Evolutionary conservation across 805 yeast genomes (phyloP), one percentile per base, ranked within the genome.

Genomic region (Saccharomycopsis sp.): DNA sequence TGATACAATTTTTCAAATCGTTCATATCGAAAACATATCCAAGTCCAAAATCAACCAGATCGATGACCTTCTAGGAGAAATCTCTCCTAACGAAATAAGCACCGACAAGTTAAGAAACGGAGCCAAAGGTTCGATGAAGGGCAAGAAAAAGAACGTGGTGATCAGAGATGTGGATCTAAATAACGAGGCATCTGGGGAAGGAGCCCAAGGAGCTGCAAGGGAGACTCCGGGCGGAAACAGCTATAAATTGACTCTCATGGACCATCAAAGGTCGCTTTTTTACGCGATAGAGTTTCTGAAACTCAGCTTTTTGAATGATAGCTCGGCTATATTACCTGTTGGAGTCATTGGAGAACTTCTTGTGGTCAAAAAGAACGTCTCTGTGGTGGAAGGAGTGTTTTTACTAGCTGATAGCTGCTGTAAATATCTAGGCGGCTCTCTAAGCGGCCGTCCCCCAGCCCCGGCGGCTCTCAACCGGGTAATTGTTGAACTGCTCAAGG

Each of bases 271-370:
- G 2, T 77, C 78, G 51, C 67, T 78, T 17, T 74, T 79, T 57
- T 85, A 75, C 66, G 94, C 83, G 0, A 75, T 84, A 50, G 91
- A 86, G 64, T 62, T 75, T 17, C 82, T 79, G 55, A 78, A 79
- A 44, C 64, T 86, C 44, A 68, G 75, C 0, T 84, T 85, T 69
- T 66, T 84, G 57, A 57, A 71, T 66, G 59, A 60, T 63, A 20
- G 70, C 67, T 49, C 64, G 63, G 59, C 78, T 78, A 22, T 78
- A 76, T 1, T 77, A 77, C 51, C 65, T 84, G 53, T 93, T 91
- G 0, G 80, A 86, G 0, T 80, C 81, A 58, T 53, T 86, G n/a
- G 65, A 82, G 9, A 73, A 86, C 1, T 25, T 57, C 3, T 56
- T 52, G 34, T 25, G 49, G 15, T 15, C 56, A 75, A 75, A 17